Evolutionary conservation across 768 basidiomycete species (phyloP), one percentile per base, ranked within the genome.

Genomic region (Naematelia encephala): DNA sequence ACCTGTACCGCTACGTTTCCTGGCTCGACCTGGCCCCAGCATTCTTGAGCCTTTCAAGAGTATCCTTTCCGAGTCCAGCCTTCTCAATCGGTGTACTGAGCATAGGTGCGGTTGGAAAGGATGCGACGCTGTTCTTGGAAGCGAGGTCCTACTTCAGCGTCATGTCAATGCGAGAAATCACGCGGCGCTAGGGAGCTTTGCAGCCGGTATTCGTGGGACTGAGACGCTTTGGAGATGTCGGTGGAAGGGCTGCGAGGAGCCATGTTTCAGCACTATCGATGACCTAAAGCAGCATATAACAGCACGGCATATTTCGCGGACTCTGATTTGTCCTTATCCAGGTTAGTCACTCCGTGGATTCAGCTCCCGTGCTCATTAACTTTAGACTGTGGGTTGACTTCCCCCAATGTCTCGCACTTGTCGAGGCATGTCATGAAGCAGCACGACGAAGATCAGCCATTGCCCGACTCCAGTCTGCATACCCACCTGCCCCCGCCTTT

Each of bases 101-200:
- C 55, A 49, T 23, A 8, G n/a, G 13, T 72, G 70, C 46, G 34
- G 39, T 11, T 72, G 70, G 70, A 63, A 69, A 50, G 65, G 62
- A 5, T 72, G 70, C 39, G 65, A 72, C 57, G 63, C 67, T 2
- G 43, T 61, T 16, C 43, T 72, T 16, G 70, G 54, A 4, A 61
- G 56, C 34, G 70, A 72, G 44, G 21, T 42, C 25, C 59, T 55
- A 11, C 54, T 72, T 8, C 16, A 54, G 25, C 56, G 50, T 34
- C 70, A 72, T 49, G 62, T 72, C 0, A 44, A 52, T 19, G 14
- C 30, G 16, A 44, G 54, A 13, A n/a, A 45, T 5, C 70, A 72
- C 56, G 60, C 59, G 8, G 43, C 22, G 11, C 62, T 62, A 27
- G 70, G 64, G 2, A 43, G 34, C 25, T 57, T 62, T 30, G 19